phyloP scores from a whole-genome alignment of 169 alveolate species.

The Plasmodium falciparum region DNA sequence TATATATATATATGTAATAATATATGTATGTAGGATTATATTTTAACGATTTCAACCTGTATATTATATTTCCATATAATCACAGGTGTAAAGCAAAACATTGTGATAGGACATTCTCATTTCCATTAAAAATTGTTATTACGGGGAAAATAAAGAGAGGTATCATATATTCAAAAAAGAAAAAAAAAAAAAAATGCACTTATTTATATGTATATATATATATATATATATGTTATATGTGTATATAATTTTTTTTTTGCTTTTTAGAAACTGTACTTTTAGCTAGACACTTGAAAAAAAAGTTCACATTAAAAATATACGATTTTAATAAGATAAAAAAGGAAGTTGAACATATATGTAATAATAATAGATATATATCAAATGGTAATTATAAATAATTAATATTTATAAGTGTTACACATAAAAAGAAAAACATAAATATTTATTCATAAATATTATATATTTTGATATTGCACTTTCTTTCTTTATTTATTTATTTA shows the following conservation, averaged over 20 bases:
- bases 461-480: no score
- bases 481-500: no score
- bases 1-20: no score
- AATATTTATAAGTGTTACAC: no score
- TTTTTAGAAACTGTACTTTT: slow-evolving; percentile 19
- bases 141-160: slow-evolving; percentile 74
- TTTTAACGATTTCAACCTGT: no score
- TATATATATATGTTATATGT: slow-evolving; percentile 10
- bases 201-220: neutral
- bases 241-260: neutral
- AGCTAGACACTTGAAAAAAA: slow-evolving; percentile 44
- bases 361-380: neutral
- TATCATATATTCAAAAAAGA: neutral
- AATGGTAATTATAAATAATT: slow-evolving; percentile 7
- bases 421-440: slow-evolving; percentile 1
- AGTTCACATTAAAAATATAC: slow-evolving; percentile 29
- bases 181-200: neutral
- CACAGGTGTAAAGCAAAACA: neutral
- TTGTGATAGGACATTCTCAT: slow-evolving; percentile 11
- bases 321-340: slow-evolving; percentile 29
- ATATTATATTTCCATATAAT: neutral
- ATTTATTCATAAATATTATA: neutral
- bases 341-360: slow-evolving; percentile 30
- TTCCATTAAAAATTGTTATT: slow-evolving; percentile 52
- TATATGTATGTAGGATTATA: no score